These are phyloP conservation scores for Phytophthora rubi DNA, from an alignment of 352 stramenopile species.

Conservation along the genomic window DNA sequence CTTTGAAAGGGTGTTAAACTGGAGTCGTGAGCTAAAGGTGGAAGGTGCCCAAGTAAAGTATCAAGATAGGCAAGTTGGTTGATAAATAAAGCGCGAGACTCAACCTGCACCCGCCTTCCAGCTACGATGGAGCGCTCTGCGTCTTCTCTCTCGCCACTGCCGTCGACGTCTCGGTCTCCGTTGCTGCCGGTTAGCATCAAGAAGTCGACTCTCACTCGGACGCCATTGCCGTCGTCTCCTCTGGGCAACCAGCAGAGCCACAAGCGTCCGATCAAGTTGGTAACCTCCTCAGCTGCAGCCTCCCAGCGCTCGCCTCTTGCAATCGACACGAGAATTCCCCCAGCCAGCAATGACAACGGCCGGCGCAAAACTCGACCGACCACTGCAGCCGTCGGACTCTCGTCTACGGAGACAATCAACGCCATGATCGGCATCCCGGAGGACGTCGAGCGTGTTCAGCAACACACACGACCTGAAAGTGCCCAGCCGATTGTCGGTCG, in stretches of 20 bases:
- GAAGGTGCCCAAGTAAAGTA: background rate
- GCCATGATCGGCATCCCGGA: conserved; percentile 34
- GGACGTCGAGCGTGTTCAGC: conserved; percentile 18
- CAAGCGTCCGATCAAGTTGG: conserved; percentile 12
- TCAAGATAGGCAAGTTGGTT: background rate
- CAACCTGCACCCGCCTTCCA: background rate
- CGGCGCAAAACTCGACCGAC: conserved; percentile 39
- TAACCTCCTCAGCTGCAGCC: conserved; percentile 18
- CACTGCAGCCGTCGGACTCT: conserved; percentile 36
- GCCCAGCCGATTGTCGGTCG: conserved; percentile 16
- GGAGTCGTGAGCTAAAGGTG: no score
- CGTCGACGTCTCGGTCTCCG: conserved; percentile 4
- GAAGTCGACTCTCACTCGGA: conserved; percentile 17
- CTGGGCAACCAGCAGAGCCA: conserved; percentile 31
- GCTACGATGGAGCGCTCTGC: conserved; percentile 19
- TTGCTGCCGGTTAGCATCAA: conserved; percentile 14
- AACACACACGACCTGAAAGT: conserved; percentile 23
- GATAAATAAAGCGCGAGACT: conserved; percentile 24
- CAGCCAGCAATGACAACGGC: conserved; percentile 2
- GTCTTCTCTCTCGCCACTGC: conserved; percentile 22
- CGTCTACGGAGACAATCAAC: conserved; percentile 44
- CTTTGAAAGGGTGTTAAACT: background rate
- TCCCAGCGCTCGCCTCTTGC: background rate
- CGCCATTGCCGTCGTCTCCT: conserved; percentile 13
- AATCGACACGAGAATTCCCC: conserved; percentile 5